Percentiles rank a stretch among this genome's conserved stretches.
phyloP scores from a whole-genome alignment of 768 basidiomycete genomes.

The Tulasnella sp. region DNA sequence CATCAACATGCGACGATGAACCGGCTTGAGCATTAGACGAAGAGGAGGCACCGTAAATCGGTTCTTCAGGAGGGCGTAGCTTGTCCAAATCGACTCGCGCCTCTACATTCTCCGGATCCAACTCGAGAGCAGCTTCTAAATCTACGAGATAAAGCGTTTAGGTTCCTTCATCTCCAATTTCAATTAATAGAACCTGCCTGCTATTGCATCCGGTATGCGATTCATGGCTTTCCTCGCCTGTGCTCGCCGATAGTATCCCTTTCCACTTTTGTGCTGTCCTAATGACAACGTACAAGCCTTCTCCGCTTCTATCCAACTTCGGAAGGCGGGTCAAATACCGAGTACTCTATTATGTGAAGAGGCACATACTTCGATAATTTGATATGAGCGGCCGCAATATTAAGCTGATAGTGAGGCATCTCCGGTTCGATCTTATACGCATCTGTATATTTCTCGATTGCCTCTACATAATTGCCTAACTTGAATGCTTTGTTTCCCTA shows the following conservation, averaged over 20 bases:
- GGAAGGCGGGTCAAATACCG: neutral
- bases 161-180: too few relatives aligned
- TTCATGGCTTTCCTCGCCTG: too few relatives aligned
- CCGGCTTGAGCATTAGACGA: too few relatives aligned
- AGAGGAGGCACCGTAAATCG: too few relatives aligned
- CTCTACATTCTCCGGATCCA: too few relatives aligned
- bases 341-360: neutral
- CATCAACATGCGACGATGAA: too few relatives aligned
- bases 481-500: conserved; percentile 62
- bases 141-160: too few relatives aligned
- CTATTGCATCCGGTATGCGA: too few relatives aligned
- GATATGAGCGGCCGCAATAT: conserved; percentile 60
- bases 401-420: conserved; percentile 61
- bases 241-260: conserved; percentile 57
- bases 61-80: too few relatives aligned
- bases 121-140: too few relatives aligned
- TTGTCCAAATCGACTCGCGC: too few relatives aligned
- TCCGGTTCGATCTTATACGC: conserved; percentile 57
- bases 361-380: conserved; percentile 51
- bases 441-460: conserved; percentile 44
- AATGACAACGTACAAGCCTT: conserved; percentile 54
- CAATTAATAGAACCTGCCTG: too few relatives aligned
- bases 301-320: conserved; percentile 61
- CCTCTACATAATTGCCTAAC: conserved; percentile 41
- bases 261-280: conserved; percentile 49